Base-by-base conservation (phyloP, 2,329 filamentous ascomycete genomes). In the Cladosporium austrohemisphaericum region DNA sequence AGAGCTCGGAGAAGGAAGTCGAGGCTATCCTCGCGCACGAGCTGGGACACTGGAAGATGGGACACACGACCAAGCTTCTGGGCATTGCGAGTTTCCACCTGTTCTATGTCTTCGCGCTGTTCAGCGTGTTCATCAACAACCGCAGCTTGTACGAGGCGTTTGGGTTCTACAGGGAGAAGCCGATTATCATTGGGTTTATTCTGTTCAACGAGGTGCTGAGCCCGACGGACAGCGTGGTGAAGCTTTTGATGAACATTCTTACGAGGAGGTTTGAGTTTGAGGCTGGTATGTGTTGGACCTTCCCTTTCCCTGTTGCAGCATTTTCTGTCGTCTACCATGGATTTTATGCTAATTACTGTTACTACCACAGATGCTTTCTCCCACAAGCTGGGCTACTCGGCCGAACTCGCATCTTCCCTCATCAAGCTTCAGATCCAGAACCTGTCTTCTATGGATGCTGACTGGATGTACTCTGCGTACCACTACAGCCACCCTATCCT, bases 401-500 rank as follows among this genome's bases (percentile, higher is more conserved):
- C 80, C 37, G 84, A 96, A 68, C 83, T 98, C 45, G 89, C 91
- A 35, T 78, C 82, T 55, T 93, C 89, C 18, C 80, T 98, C 55
- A 90, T 98, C 73, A 96, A 96, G 76, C 86, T 98, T 45, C 94
- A 98, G 73, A 89, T 96, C 64, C 91, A 97, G 76, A 98, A 98
- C 67, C 78, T 98, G 59, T 95, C 89, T 71, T 94, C 88, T 54
- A 97, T 98, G 92, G 93, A 98, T 63, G 93, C 93, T 22, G 94
- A 98, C 72, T 95, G 88, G 86, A 83, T 96, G 80, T 98, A 95
- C 71, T 93, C 93, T 47, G 94, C 86, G 72, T 98, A 97, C 77
- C 91, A 98, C 74, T 96, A 94, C 78, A 96, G 92, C 19, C 93
- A 98, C 72, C 93, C 93, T 1, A 96, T 97, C 58, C 76, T 98